phyloP scores from a whole-genome alignment of 2,329 filamentous ascomycete genomes.

The Neofusicoccum kwambonambiense region DNA sequence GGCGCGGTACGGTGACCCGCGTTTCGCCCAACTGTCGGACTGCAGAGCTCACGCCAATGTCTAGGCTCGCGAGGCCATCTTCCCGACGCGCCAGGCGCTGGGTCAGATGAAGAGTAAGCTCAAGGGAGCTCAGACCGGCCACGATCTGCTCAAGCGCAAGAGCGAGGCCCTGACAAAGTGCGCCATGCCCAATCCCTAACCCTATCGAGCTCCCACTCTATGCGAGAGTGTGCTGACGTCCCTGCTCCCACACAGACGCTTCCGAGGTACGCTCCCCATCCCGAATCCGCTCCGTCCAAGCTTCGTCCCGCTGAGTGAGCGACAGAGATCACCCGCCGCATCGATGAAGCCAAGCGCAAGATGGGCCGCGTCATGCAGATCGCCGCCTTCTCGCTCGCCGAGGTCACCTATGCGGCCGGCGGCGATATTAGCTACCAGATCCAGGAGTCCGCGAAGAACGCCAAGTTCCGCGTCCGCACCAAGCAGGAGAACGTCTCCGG shows the following conservation, averaged over 20 bases:
- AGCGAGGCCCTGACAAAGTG: constrained; percentile 98
- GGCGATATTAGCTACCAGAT: constrained; percentile 95
- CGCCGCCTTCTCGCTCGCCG: constrained; percentile 92
- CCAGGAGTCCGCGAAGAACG: constrained; percentile 90
- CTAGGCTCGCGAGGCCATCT: constrained; percentile 92
- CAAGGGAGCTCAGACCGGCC: constrained; percentile 74
- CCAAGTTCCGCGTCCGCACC: constrained; percentile 87
- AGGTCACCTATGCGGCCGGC: constrained; percentile 95
- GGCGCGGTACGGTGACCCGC: constrained; percentile 46
- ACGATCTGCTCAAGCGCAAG: constrained; percentile 95
- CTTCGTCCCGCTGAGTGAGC: constrained; percentile 15
- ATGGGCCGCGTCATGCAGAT: constrained; percentile 99
- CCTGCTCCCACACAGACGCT: constrained; percentile 60
- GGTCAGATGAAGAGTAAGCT: constrained; percentile 97
- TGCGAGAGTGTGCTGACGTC: constrained; percentile 2
- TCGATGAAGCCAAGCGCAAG: constrained; percentile 98
- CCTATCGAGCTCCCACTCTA: constrained; percentile 3
- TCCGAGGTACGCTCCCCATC: constrained; percentile 65
- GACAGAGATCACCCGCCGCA: constrained; percentile 85
- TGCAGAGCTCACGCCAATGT: constrained; percentile 22
- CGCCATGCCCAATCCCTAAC: constrained; percentile 28
- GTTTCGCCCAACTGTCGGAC: constrained; percentile 21
- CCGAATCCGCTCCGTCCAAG: constrained; percentile 2
- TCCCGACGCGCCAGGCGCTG: constrained; percentile 95
- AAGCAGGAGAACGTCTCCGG: constrained; percentile 99